Evolutionary conservation across 139 green algal genomes (phyloP).

Genomic region (Edaphochlamys debaryana): DNA sequence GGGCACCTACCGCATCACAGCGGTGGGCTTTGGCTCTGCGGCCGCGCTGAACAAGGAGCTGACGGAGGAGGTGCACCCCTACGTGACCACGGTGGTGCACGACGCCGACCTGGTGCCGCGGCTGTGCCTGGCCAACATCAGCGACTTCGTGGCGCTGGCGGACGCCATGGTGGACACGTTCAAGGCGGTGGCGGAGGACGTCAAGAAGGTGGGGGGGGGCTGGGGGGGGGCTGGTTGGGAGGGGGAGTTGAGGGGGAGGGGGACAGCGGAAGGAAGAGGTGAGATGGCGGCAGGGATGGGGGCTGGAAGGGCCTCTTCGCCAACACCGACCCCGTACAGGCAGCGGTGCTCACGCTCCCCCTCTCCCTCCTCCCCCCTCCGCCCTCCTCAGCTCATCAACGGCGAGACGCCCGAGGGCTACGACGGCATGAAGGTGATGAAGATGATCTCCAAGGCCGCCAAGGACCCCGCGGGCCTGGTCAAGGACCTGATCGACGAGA

Average conservation of each 20-base stretch:
- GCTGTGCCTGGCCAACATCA: background rate
- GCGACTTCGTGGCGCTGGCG: background rate
- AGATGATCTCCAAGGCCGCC: background rate
- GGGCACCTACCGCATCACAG: constrained; percentile 3
- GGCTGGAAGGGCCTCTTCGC: too few relatives aligned
- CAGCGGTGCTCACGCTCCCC: too few relatives aligned
- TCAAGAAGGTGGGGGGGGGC: too few relatives aligned
- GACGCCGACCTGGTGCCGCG: constrained; percentile 14
- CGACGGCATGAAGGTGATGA: background rate
- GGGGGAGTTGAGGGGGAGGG: too few relatives aligned
- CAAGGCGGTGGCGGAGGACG: background rate
- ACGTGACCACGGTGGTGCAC: constrained; percentile 6
- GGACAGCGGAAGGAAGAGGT: too few relatives aligned
- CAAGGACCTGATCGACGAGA: background rate
- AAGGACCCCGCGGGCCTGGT: background rate
- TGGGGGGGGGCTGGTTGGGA: too few relatives aligned
- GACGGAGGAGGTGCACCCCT: constrained; percentile 6
- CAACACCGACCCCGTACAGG: too few relatives aligned
- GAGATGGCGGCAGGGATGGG: too few relatives aligned
- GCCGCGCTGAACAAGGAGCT: background rate
- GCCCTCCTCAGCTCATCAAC: background rate
- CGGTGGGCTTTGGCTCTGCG: background rate
- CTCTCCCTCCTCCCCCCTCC: too few relatives aligned
- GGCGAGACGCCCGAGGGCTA: constrained; percentile 1
- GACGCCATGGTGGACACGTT: background rate